phyloP scores from a whole-genome alignment of 2,329 filamentous ascomycete genomes.

The Pseudofabraea citricarpa region DNA sequence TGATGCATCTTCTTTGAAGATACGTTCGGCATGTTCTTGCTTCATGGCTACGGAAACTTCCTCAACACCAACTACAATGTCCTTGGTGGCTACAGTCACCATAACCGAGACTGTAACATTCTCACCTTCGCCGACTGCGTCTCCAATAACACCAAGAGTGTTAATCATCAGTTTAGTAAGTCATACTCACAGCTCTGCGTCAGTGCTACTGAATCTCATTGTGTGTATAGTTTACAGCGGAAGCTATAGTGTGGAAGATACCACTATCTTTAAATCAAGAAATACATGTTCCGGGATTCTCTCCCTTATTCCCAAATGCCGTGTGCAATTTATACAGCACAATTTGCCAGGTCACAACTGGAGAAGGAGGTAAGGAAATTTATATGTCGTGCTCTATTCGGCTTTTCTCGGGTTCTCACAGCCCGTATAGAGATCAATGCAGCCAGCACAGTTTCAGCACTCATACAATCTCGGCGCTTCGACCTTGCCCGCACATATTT shows the following conservation, averaged over 20 bases:
- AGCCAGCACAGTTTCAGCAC: slow-evolving; percentile 55
- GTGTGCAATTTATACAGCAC: neutral
- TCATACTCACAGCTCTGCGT: neutral
- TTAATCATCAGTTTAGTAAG: neutral
- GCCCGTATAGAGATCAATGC: slow-evolving; percentile 71
- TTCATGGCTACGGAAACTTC: neutral
- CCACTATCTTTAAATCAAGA: neutral
- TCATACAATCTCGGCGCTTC: slow-evolving; percentile 54
- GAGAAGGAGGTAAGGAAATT: slow-evolving; percentile 1
- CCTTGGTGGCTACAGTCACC: neutral
- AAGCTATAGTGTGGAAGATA: neutral
- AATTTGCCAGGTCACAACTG: neutral
- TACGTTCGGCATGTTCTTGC: neutral
- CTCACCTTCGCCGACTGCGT: neutral
- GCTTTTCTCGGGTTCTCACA: too few relatives aligned
- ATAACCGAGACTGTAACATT: neutral
- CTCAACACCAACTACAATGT: too few relatives aligned
- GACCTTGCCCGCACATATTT: slow-evolving; percentile 65
- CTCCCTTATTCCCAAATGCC: neutral
- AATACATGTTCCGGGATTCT: neutral
- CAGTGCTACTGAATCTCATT: neutral
- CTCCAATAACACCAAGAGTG: neutral
- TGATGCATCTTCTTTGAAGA: neutral
- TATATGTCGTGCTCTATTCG: too few relatives aligned
- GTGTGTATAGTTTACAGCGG: neutral